Percentiles rank a stretch among this genome's conserved stretches.
Evolutionary conservation across 1,284 basidiomycete species (phyloP).

Genomic region (Melampsora larici-populina): DNA sequence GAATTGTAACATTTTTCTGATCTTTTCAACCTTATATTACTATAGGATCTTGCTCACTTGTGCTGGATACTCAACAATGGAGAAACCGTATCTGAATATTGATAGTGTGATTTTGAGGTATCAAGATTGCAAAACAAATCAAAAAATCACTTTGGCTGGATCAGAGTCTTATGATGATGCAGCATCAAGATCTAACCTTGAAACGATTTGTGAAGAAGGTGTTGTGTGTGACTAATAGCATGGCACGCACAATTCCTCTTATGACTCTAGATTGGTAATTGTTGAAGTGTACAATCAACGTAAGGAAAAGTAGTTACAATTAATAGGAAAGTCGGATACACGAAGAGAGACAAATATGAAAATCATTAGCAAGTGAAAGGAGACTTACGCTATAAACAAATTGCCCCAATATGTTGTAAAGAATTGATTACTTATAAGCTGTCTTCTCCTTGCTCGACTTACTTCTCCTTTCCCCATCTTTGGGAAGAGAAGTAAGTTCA

Average conservation of each 20-base stretch:
- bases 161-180: slow-evolving; percentile 77
- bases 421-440: too few species aligned
- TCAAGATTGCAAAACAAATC: slow-evolving; percentile 79
- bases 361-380: too few species aligned
- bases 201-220: slow-evolving; percentile 84
- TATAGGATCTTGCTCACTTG: slow-evolving; percentile 69
- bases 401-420: too few species aligned
- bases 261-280: not conserved
- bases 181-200: slow-evolving; percentile 70
- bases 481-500: too few species aligned
- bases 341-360: too few species aligned
- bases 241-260: slow-evolving; percentile 63
- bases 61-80: slow-evolving; percentile 69
- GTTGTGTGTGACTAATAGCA: slow-evolving; percentile 79
- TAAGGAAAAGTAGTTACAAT: too few species aligned
- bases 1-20: too few species aligned
- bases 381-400: too few species aligned
- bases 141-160: slow-evolving; percentile 75
- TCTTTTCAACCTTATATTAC: not conserved
- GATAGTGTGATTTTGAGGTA: slow-evolving; percentile 76
- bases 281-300: too few species aligned
- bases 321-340: too few species aligned
- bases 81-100: slow-evolving; percentile 59
- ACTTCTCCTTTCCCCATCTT: too few species aligned
- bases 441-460: too few species aligned